Percentiles rank a stretch among this genome's conserved stretches.
These are phyloP conservation scores for Candida ovalis DNA, from an alignment of 805 yeast species.

Conservation along the genomic window DNA sequence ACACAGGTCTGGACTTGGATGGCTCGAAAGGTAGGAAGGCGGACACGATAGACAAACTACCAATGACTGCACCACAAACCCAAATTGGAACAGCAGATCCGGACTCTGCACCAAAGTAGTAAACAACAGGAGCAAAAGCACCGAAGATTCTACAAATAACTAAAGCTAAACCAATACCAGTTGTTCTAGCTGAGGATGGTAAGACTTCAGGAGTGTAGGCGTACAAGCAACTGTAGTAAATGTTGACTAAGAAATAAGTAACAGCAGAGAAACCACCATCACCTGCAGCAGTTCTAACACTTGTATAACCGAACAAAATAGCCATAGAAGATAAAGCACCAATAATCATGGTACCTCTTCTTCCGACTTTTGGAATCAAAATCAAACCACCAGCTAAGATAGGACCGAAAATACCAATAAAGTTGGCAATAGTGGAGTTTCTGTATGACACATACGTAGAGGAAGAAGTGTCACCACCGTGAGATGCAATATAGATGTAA, in stretches of 20 bases:
- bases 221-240: slow-evolving; percentile 56
- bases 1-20: slow-evolving; percentile 34
- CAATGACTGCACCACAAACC: slow-evolving; percentile 55
- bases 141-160: slow-evolving; percentile 51
- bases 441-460: slow-evolving; percentile 40
- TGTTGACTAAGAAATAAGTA: slow-evolving; percentile 44
- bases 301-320: slow-evolving; percentile 58
- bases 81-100: slow-evolving; percentile 57
- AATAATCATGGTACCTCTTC: slow-evolving; percentile 52
- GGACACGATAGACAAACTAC: slow-evolving; percentile 43
- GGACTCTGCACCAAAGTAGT: slow-evolving; percentile 44
- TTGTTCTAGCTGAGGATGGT: slow-evolving; percentile 49
- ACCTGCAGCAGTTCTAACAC: slow-evolving; percentile 51
- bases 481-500: slow-evolving; percentile 46
- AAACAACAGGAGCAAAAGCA: slow-evolving; percentile 55
- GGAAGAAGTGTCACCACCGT: slow-evolving; percentile 46
- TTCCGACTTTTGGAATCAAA: slow-evolving; percentile 38
- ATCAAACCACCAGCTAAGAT: slow-evolving; percentile 43
- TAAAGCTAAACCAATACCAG: slow-evolving; percentile 60
- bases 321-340: slow-evolving; percentile 55
- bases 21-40: slow-evolving; percentile 50
- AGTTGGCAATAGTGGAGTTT: slow-evolving; percentile 45
- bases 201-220: slow-evolving; percentile 67
- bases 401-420: slow-evolving; percentile 50
- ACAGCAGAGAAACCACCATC: slow-evolving; percentile 49